phyloP scores from a whole-genome alignment of 2,329 filamentous ascomycete genomes.

The Alternaria triticina region DNA sequence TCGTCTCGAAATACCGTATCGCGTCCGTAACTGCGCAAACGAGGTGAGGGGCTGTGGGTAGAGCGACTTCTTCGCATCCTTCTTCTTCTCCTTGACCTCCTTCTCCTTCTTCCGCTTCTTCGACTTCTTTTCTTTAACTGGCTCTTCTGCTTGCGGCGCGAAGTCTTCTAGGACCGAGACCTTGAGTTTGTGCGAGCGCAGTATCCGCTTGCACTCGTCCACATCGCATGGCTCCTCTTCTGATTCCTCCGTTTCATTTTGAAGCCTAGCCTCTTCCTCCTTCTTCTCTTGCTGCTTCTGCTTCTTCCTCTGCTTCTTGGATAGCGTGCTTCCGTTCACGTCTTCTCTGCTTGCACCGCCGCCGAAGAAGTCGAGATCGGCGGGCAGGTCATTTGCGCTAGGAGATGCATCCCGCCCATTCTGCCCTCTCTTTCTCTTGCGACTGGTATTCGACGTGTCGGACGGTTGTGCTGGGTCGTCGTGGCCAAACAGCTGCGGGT shows the following conservation, averaged over 20 bases:
- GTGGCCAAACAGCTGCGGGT: constrained; percentile 71
- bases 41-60: constrained; percentile 80
- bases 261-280: constrained; percentile 3
- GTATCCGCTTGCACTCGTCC: constrained; percentile 74
- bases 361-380: constrained; percentile 55
- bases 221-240: constrained; percentile 59
- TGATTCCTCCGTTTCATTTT: constrained; percentile 1
- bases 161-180: constrained; percentile 72
- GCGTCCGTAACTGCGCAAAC: constrained; percentile 74
- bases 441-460: constrained; percentile 27
- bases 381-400: constrained; percentile 22
- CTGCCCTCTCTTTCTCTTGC: constrained; percentile 53
- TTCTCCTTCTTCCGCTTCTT: constrained; percentile 57
- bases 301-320: constrained; percentile 26
- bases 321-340: constrained; percentile 6
- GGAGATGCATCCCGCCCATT: constrained; percentile 13
- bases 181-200: constrained; percentile 84
- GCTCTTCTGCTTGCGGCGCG: constrained; percentile 40
- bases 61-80: constrained; percentile 66
- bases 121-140: constrained; percentile 63
- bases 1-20: constrained; percentile 75
- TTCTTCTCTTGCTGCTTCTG: constrained; percentile 13
- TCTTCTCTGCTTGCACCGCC: constrained; percentile 20
- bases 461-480: constrained; percentile 49
- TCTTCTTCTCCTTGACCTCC: constrained; percentile 47